Conservation (phyloP, 257 asterid genomes). For the Anisodus tanguticus region DNA sequence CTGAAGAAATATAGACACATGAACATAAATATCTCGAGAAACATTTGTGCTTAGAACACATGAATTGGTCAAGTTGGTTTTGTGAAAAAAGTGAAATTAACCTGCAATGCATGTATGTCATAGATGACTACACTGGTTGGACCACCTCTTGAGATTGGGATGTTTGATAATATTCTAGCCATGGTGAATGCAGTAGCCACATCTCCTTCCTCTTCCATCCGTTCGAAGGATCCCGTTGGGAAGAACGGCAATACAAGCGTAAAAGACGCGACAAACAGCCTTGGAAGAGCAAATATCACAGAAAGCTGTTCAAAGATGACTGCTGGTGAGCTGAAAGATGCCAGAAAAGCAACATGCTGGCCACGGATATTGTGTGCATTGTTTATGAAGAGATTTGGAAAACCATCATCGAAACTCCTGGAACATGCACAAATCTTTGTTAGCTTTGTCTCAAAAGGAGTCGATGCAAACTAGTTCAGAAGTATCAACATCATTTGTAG, state of each 20-base stretch:
- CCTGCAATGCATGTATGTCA: conserved; percentile 94
- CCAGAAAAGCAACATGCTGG: conserved; percentile 86
- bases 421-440: conserved; percentile 28
- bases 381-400: conserved; percentile 89
- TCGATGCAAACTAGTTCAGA: background rate
- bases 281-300: conserved; percentile 91
- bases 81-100: conserved; percentile 30
- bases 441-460: background rate
- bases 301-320: conserved; percentile 97
- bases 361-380: conserved; percentile 91
- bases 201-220: conserved; percentile 97
- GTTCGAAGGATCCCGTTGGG: conserved; percentile 91
- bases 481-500: background rate
- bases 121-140: conserved; percentile 89
- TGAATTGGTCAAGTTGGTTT: background rate
- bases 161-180: conserved; percentile 91
- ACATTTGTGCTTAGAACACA: background rate
- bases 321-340: conserved; percentile 90
- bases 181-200: conserved; percentile 94
- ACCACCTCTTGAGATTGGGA: conserved; percentile 91
- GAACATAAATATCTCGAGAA: conserved; percentile 6
- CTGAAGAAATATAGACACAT: conserved; percentile 44
- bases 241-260: conserved; percentile 83
- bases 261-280: conserved; percentile 86
- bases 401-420: conserved; percentile 96